Percentiles rank a stretch among this genome's conserved stretches.
These are phyloP conservation scores for Smallanthus sonchifolius DNA, from an alignment of 129 eudicot species.

Conservation along the genomic window DNA sequence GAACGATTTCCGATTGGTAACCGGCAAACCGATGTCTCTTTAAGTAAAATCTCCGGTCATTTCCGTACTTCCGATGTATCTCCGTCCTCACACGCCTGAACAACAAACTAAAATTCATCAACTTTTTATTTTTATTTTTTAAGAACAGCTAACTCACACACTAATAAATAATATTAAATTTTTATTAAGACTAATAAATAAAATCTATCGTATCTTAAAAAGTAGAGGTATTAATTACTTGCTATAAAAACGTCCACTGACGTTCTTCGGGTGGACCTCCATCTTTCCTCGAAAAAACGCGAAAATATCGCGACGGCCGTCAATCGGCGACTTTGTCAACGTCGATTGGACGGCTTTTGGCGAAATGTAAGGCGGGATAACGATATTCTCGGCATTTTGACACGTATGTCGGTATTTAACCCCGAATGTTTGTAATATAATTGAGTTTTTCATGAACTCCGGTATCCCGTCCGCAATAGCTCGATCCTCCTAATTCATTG, in stretches of 20 bases:
- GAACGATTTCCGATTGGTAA: conserved; percentile 73
- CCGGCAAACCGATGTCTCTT: conserved; percentile 65
- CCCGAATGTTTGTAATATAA: conserved; percentile 84
- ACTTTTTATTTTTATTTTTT: too few relatives aligned
- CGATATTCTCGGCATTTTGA: conserved; percentile 60
- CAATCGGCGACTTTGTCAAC: conserved; percentile 46
- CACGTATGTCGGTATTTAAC: conserved; percentile 76
- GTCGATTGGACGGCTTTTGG: conserved; percentile 54
- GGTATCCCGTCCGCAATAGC: conserved; percentile 83
- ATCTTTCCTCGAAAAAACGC: conserved; percentile 89
- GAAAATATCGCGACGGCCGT: conserved; percentile 75
- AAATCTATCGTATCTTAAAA: background rate
- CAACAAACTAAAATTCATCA: background rate
- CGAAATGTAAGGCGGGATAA: conserved; percentile 74
- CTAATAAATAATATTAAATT: too few relatives aligned
- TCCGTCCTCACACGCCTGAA: conserved; percentile 73
- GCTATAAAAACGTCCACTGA: conserved; percentile 93
- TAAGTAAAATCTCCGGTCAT: conserved; percentile 62
- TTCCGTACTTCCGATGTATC: conserved; percentile 59
- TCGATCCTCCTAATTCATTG: conserved; percentile 52
- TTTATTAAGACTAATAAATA: too few relatives aligned
- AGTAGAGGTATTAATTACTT: conserved; percentile 37
- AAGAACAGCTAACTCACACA: too few relatives aligned
- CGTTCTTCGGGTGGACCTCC: conserved; percentile 91
- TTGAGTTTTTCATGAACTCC: conserved; percentile 61